Conservation (phyloP, 2,329 filamentous ascomycete species). For the Podosphaera leucotricha region DNA sequence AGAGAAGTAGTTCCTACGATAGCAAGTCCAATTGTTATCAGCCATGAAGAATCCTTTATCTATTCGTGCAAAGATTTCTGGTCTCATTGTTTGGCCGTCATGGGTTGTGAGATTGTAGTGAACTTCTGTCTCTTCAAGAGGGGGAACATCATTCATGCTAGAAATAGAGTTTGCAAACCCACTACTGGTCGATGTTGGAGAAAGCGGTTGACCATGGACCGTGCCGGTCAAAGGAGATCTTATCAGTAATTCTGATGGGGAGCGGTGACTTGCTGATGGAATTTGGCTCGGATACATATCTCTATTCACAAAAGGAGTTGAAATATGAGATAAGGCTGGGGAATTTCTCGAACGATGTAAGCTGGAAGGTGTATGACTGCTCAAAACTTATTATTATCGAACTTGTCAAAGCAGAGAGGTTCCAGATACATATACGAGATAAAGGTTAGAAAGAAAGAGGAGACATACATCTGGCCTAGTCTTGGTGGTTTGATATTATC, state of each 20-base stretch:
- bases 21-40: slow-evolving; percentile 50
- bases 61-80: slow-evolving; percentile 41
- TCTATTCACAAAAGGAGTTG: slow-evolving; percentile 13
- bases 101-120: slow-evolving; percentile 24
- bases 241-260: slow-evolving; percentile 12
- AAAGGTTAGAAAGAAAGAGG: not conserved
- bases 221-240: slow-evolving; percentile 14
- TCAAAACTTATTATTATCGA: slow-evolving; percentile 13
- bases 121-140: slow-evolving; percentile 18
- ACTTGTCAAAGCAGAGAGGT: slow-evolving; percentile 1
- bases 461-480: slow-evolving; percentile 14
- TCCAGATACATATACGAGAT: not conserved
- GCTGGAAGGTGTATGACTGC: slow-evolving; percentile 12
- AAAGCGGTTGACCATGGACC: slow-evolving; percentile 12
- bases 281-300: slow-evolving; percentile 14
- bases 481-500: slow-evolving; percentile 14
- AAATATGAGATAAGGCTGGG: slow-evolving; percentile 15
- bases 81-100: slow-evolving; percentile 27
- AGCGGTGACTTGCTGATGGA: slow-evolving; percentile 11
- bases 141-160: slow-evolving; percentile 16
- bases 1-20: slow-evolving; percentile 49
- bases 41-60: slow-evolving; percentile 46
- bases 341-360: slow-evolving; percentile 11
- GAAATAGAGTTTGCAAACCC: slow-evolving; percentile 15
- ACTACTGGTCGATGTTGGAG: slow-evolving; percentile 14